These are phyloP conservation scores for Paramecium sexaurelia DNA, from an alignment of 73 alveolate species.

Conservation along the genomic window DNA sequence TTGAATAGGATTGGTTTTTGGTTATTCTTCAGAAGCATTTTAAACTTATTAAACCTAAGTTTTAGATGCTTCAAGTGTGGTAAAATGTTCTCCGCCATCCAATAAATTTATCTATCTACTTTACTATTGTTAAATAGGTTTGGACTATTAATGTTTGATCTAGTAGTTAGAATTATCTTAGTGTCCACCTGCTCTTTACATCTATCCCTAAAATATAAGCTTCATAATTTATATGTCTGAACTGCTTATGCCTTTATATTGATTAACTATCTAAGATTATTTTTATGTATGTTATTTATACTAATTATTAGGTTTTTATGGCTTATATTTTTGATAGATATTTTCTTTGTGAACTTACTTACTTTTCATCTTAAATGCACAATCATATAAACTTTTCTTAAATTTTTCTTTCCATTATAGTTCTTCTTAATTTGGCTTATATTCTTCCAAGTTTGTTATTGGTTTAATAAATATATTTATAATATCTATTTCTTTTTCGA, in stretches of 20 bases:
- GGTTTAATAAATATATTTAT: background rate
- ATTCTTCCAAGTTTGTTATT: background rate
- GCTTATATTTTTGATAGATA: slow-evolving; percentile 39
- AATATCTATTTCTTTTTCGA: background rate
- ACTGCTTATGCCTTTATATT: slow-evolving; percentile 43
- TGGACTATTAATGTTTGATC: background rate
- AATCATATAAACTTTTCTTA: background rate
- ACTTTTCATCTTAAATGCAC: slow-evolving; percentile 45
- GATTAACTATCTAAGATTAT: background rate
- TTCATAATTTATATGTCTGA: slow-evolving; percentile 43
- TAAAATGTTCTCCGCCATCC: background rate
- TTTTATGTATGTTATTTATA: background rate
- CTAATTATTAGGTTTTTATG: background rate
- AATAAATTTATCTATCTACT: background rate
- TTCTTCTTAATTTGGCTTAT: background rate
- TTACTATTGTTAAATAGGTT: background rate
- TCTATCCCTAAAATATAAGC: background rate
- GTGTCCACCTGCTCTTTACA: background rate
- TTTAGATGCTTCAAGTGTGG: background rate
- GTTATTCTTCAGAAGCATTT: background rate
- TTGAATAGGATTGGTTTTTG: background rate
- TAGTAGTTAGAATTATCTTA: background rate
- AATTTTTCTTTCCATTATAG: slow-evolving; percentile 1
- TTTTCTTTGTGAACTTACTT: slow-evolving; percentile 37
- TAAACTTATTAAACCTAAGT: background rate